A percentile compares a stretch with the other conserved stretches of the same genome.
Conservation (phyloP, 768 basidiomycete species). For the Leccinellum rugosiceps region DNA sequence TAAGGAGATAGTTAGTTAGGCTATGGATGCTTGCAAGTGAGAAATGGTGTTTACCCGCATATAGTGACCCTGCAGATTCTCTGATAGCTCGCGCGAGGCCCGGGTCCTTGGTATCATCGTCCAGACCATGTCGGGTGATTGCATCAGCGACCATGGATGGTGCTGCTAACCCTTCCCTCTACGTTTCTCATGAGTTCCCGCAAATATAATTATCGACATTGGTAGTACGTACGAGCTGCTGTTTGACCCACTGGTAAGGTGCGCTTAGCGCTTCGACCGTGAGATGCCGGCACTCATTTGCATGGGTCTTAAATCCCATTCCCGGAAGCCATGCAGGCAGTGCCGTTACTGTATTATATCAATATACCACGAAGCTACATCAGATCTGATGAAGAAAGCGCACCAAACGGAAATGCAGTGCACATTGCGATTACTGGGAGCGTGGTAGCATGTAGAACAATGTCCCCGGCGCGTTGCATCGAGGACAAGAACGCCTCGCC, state of each 20-base stretch:
- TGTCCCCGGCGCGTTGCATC: constrained; percentile 3
- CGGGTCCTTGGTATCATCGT: background rate
- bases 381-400: background rate
- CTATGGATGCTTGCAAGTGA: background rate
- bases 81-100: background rate
- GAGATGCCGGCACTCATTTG: background rate
- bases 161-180: background rate
- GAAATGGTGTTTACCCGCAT: constrained; percentile 11
- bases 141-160: background rate
- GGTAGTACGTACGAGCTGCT: background rate
- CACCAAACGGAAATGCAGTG: background rate
- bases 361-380: background rate
- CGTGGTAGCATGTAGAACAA: background rate
- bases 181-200: background rate
- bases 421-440: background rate
- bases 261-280: background rate
- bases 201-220: background rate
- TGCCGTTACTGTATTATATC: background rate
- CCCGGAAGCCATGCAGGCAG: background rate
- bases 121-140: background rate
- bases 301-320: background rate
- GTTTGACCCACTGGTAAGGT: background rate
- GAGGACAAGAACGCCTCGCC: constrained; percentile 2
- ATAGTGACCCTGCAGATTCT: constrained; percentile 7
- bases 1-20: background rate